A percentile compares a stretch with the other conserved stretches of the same genome.
These are phyloP conservation scores for Psilocybe tampanensis DNA, from an alignment of 768 basidiomycete genomes.

Conservation along the genomic window DNA sequence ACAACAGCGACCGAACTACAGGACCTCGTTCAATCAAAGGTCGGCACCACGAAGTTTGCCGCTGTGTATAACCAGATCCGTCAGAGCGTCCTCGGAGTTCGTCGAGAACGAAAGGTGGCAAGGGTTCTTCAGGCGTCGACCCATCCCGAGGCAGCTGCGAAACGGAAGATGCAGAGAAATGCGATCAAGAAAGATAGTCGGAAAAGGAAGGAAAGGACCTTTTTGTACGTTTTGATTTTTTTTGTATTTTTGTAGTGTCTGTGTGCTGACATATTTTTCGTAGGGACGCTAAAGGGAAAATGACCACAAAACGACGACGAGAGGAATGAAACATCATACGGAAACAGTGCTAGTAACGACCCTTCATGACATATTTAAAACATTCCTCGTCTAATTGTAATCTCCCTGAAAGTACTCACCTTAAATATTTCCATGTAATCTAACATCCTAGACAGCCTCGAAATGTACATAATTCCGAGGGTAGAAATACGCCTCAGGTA, in stretches of 20 bases:
- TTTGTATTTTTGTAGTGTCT: neutral
- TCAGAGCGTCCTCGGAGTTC: constrained; percentile 64
- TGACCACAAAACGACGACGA: constrained; percentile 41
- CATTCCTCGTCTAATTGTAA: neutral
- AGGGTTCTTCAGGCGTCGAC: constrained; percentile 61
- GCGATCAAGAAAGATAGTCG: constrained; percentile 81
- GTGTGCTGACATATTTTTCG: neutral
- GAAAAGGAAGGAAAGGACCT: constrained; percentile 61
- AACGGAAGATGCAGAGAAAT: constrained; percentile 72
- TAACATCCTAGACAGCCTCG: neutral
- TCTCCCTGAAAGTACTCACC: neutral
- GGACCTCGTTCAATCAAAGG: constrained; percentile 84
- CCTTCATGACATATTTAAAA: neutral
- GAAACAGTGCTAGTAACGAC: neutral
- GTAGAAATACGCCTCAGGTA: too few relatives aligned
- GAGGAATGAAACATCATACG: constrained; percentile 29
- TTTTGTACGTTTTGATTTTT: constrained; percentile 16
- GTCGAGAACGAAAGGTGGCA: constrained; percentile 71
- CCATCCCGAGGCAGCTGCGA: constrained; percentile 78
- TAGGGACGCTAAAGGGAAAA: constrained; percentile 52
- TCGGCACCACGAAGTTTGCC: constrained; percentile 87
- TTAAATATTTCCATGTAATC: neutral
- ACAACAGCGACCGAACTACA: constrained; percentile 80
- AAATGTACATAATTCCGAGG: too few relatives aligned
- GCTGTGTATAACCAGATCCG: constrained; percentile 78